Percentiles rank a stretch among this genome's conserved stretches.
Evolutionary conservation across 1,139 yeast genomes (phyloP).

Genomic region (Zygotorulaspora mrakii): DNA sequence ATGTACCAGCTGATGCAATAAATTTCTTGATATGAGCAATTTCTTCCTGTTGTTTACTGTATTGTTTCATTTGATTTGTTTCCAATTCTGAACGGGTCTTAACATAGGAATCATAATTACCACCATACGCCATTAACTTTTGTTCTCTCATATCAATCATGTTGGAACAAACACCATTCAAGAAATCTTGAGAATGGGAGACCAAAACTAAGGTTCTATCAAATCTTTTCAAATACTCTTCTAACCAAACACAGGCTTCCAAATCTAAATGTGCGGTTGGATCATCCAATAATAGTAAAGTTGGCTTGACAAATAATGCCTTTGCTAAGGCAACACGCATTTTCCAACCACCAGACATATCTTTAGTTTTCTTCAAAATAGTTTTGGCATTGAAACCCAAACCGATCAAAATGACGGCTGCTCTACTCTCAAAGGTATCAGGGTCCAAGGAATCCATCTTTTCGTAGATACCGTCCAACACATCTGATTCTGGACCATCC

Average conservation of each 20-base stretch:
- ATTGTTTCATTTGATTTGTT: conserved; percentile 97
- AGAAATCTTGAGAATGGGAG: conserved; percentile 98
- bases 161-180: conserved; percentile 96
- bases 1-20: conserved; percentile 99
- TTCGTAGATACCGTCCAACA: conserved; percentile 86
- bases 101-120: conserved; percentile 95
- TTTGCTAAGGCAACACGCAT: conserved; percentile 76
- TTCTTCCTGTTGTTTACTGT: conserved; percentile 96
- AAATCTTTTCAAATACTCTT: conserved; percentile 91
- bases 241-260: conserved; percentile 99
- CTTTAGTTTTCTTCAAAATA: conserved; percentile 86
- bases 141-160: conserved; percentile 94
- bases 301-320: conserved; percentile 83
- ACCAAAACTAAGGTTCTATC: conserved; percentile 91
- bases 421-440: conserved; percentile 90
- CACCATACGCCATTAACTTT: conserved; percentile 75
- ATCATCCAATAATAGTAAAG: conserved; percentile 83
- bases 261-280: conserved; percentile 99
- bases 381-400: conserved; percentile 88
- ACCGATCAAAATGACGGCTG: conserved; percentile 94
- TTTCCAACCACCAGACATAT: conserved; percentile 97
- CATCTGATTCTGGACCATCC: conserved; percentile 90
- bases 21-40: conserved; percentile 96
- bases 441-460: conserved; percentile 97
- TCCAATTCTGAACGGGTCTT: conserved; percentile 93